Evolutionary conservation across 148 eudicot species (phyloP).

Genomic region (Cornus controversa): DNA sequence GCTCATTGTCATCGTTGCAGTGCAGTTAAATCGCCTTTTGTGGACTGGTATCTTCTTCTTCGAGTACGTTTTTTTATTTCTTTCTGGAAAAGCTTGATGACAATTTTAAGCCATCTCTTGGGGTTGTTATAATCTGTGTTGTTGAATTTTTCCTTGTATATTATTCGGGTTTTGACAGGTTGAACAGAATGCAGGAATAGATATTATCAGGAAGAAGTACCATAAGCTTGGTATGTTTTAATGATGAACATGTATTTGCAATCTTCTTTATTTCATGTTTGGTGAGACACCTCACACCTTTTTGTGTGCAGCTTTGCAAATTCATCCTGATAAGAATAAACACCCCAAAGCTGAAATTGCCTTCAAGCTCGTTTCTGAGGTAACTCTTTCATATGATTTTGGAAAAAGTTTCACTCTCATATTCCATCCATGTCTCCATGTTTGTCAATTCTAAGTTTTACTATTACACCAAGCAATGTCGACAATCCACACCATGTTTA

Average conservation of each 20-base stretch:
- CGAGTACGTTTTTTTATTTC: constrained; percentile 47
- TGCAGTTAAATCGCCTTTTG: constrained; percentile 23
- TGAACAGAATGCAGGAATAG: constrained; percentile 54
- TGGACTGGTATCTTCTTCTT: constrained; percentile 74
- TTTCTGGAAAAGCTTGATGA: background rate
- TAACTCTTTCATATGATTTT: constrained; percentile 4
- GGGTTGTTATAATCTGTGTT: background rate
- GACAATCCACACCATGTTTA: background rate
- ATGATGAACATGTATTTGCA: background rate
- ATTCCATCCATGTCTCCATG: too few species aligned
- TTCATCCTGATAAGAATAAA: constrained; percentile 88
- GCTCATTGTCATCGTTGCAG: constrained; percentile 12
- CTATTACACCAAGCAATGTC: background rate
- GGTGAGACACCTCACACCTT: background rate
- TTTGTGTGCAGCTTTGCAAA: constrained; percentile 52
- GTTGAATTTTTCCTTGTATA: background rate
- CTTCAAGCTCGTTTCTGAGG: constrained; percentile 85
- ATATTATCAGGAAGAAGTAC: constrained; percentile 59
- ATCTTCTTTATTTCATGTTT: background rate
- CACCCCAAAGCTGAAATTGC: constrained; percentile 84
- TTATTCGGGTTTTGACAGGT: constrained; percentile 36
- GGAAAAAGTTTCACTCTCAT: too few species aligned
- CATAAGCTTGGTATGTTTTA: constrained; percentile 58
- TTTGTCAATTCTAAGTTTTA: too few species aligned
- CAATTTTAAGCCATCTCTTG: background rate